These are phyloP conservation scores for Periconia digitata DNA, from an alignment of 2,329 filamentous ascomycete genomes.

Conservation along the genomic window DNA sequence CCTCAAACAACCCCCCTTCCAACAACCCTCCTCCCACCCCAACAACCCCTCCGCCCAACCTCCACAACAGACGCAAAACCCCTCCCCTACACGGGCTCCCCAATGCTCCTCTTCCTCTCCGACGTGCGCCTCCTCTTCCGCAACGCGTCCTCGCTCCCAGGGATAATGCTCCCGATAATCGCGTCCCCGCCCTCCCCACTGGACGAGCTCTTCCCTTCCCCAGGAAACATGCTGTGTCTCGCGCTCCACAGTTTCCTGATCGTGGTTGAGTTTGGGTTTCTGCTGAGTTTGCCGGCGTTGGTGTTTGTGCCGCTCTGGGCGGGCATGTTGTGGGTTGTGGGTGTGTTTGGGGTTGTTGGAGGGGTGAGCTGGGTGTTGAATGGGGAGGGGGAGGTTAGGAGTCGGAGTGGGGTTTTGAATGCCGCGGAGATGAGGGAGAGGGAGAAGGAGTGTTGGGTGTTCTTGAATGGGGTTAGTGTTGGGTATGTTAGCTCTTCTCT, in stretches of 20 bases:
- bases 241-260: constrained; percentile 62
- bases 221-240: constrained; percentile 60
- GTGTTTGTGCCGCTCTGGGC: constrained; percentile 49
- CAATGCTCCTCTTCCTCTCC: constrained; percentile 18
- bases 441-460: constrained; percentile 74
- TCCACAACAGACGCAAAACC: constrained; percentile 1
- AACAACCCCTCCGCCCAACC: background rate
- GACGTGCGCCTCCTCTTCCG: constrained; percentile 22
- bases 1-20: background rate
- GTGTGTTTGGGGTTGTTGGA: constrained; percentile 31
- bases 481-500: constrained; percentile 49
- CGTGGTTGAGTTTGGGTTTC: constrained; percentile 57
- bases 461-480: constrained; percentile 71
- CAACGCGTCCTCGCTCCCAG: constrained; percentile 14
- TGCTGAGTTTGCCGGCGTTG: constrained; percentile 58
- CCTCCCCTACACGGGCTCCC: constrained; percentile 26
- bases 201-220: constrained; percentile 65
- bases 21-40: background rate
- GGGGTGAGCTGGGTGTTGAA: constrained; percentile 39
- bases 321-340: constrained; percentile 29
- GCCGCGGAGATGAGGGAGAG: constrained; percentile 20
- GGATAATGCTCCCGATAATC: constrained; percentile 19
- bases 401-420: constrained; percentile 55
- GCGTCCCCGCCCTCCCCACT: constrained; percentile 8
- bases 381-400: constrained; percentile 43